These are phyloP conservation scores for Acer saccharum DNA, from an alignment of 345 rosid species.

Conservation along the genomic window DNA sequence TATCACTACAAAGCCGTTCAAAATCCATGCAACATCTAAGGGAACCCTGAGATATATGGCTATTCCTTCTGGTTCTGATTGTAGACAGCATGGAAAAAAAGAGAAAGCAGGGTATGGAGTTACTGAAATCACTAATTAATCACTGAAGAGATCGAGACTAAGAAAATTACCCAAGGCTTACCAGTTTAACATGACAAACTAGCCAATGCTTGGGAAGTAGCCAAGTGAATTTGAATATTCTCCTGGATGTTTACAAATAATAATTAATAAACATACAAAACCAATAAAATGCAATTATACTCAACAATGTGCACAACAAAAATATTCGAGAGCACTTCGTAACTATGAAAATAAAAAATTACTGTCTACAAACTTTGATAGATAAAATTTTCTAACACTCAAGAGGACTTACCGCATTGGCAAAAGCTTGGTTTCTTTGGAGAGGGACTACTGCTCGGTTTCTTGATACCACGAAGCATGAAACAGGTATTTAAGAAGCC, in stretches of 20 bases:
- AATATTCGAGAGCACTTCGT: background rate
- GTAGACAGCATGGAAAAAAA: background rate
- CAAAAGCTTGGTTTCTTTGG: background rate
- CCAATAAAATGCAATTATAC: background rate
- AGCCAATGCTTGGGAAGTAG: background rate
- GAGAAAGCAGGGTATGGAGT: background rate
- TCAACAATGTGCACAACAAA: background rate
- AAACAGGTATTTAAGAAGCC: background rate
- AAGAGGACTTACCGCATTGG: constrained; percentile 1
- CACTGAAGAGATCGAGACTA: too few relatives aligned
- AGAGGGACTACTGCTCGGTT: background rate
- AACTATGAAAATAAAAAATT: background rate
- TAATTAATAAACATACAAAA: background rate
- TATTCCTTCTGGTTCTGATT: background rate
- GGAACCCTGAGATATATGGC: background rate
- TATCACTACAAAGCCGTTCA: background rate
- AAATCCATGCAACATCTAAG: background rate
- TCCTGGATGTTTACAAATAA: background rate
- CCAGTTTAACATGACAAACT: background rate
- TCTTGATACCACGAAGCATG: background rate
- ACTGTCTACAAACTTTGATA: background rate
- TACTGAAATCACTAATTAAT: background rate
- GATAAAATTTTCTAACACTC: background rate
- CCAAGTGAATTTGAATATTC: background rate
- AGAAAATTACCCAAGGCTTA: background rate